phyloP scores from a whole-genome alignment of 768 basidiomycete species.

The Phylloporus rhodoxanthus region DNA sequence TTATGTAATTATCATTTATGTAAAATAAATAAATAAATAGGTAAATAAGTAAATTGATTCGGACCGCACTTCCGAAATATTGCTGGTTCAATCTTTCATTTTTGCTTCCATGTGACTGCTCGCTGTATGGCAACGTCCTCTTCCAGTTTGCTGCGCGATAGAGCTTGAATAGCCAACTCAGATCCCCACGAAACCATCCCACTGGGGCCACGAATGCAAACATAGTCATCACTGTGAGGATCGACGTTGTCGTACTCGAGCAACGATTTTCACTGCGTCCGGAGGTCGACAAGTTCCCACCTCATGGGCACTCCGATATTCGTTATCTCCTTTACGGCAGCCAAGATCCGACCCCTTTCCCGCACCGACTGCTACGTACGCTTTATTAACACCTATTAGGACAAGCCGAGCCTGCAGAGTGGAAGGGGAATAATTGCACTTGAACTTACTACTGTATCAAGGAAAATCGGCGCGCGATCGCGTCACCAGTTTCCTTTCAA shows the following conservation, averaged over 20 bases:
- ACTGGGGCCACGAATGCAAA: slow-evolving; percentile 34
- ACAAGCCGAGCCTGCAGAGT: slow-evolving; percentile 53
- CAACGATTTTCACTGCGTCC: slow-evolving; percentile 61
- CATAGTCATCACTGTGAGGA: slow-evolving; percentile 46
- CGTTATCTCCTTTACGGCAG: slow-evolving; percentile 37
- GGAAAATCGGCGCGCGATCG: slow-evolving; percentile 52
- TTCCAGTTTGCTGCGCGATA: slow-evolving; percentile 17
- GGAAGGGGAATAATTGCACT: slow-evolving; percentile 55
- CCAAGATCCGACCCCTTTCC: slow-evolving; percentile 60
- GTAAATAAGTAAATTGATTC: slow-evolving; percentile 3
- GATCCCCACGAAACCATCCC: slow-evolving; percentile 51
- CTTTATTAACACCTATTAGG: slow-evolving; percentile 58
- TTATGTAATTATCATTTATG: slow-evolving; percentile 15
- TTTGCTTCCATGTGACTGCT: slow-evolving; percentile 13
- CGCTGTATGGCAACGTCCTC: neutral
- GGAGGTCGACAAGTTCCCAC: slow-evolving; percentile 65
- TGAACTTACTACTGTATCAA: too few relatives aligned
- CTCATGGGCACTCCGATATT: slow-evolving; percentile 5
- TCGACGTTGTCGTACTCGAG: slow-evolving; percentile 45
- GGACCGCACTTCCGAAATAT: slow-evolving; percentile 1
- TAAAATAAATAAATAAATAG: slow-evolving; percentile 1
- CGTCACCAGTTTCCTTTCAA: too few relatives aligned
- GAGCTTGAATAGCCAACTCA: neutral
- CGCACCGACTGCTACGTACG: slow-evolving; percentile 53
- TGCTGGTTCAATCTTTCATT: slow-evolving; percentile 13